Conservation (phyloP, 2,329 filamentous ascomycete species). For the Rhytidhysteron rufulum region DNA sequence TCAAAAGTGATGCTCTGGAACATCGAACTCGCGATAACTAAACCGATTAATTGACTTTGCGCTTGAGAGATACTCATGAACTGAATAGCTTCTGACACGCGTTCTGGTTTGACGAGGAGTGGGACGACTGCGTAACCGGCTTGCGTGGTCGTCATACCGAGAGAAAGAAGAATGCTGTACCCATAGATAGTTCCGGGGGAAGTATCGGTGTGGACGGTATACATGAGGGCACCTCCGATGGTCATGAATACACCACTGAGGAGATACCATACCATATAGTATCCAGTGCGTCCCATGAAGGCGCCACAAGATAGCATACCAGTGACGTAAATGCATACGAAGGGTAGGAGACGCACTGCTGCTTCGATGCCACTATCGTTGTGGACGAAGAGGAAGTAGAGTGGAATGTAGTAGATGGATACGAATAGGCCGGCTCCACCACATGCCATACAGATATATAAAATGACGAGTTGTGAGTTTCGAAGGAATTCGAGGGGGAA, state of each 20-base stretch:
- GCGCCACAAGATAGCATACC: slow-evolving; percentile 35
- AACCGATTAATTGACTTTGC: slow-evolving; percentile 17
- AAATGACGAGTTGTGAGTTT: slow-evolving; percentile 35
- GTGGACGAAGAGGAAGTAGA: slow-evolving; percentile 17
- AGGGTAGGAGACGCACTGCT: slow-evolving; percentile 14
- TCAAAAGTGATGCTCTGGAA: slow-evolving; percentile 24
- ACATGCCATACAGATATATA: slow-evolving; percentile 35
- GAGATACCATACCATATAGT: slow-evolving; percentile 42
- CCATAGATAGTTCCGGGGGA: slow-evolving; percentile 15
- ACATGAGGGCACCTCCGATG: slow-evolving; percentile 33
- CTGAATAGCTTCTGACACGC: slow-evolving; percentile 13
- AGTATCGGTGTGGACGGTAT: slow-evolving; percentile 10
- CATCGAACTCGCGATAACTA: slow-evolving; percentile 19
- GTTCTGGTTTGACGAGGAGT: slow-evolving; percentile 5
- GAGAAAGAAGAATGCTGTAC: slow-evolving; percentile 15
- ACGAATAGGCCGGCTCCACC: slow-evolving; percentile 22
- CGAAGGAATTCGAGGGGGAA: slow-evolving; percentile 49
- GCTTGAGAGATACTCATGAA: slow-evolving; percentile 22
- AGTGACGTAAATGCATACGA: slow-evolving; percentile 23
- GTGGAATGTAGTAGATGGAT: slow-evolving; percentile 29
- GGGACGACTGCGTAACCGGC: slow-evolving; percentile 15
- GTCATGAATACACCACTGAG: slow-evolving; percentile 32
- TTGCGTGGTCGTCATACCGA: slow-evolving; percentile 14
- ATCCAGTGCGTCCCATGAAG: slow-evolving; percentile 35
- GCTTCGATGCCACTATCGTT: slow-evolving; percentile 10